Evolutionary conservation across 1,284 basidiomycete genomes (phyloP), one percentile per base, ranked within the genome.

Genomic region (Limonomyces culmigenus): DNA sequence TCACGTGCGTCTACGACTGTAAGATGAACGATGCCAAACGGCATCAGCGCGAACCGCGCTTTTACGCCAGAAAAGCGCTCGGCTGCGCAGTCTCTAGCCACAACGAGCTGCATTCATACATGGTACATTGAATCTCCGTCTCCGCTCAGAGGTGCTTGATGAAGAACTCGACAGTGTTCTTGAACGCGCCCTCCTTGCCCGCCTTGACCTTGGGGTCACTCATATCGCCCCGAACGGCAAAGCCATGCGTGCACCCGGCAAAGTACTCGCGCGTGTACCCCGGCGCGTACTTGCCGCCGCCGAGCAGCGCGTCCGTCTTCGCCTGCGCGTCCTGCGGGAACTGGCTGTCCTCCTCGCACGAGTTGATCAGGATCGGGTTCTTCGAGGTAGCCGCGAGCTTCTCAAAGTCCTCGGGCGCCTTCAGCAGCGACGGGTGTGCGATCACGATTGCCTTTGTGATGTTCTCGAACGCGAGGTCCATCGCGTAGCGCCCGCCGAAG

Each of bases 381-480:
- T 51, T 53, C 1, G 58, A 40, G 23, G 38, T 35, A 3, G 40
- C 19, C 29, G 45, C 45, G 44, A 56, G 52, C 42, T 39, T 47
- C 59, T 61, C 33, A 2, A 6, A 3, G 2, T 14, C 56, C 50
- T 77, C 74, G 2, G 55, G 66, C 31, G 66, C 42, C 29, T 71
- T 43, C 41, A 88, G 63, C 2, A 74, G 56, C 3, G 79, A 79
- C 2, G 83, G 84, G 53, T 88, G 85, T 1, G 68, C 51, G 35
- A 67, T 59, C 16, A 67, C 69, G 1, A 60, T 63, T 18, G 60
- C 75, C 31, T 66, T 56, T 50, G 71, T 65, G 34, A 59, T 43
- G 36, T 63, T 58, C 8, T 79, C 73, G 42, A 79, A 70, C 0
- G 74, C 73, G 34, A 81, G 63, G 43, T 83, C 68, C 48, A 80